Percentiles rank a stretch among this genome's conserved stretches.
Conservation (phyloP, 192 early-diverging fungal species). For the Coemansia sp. region DNA sequence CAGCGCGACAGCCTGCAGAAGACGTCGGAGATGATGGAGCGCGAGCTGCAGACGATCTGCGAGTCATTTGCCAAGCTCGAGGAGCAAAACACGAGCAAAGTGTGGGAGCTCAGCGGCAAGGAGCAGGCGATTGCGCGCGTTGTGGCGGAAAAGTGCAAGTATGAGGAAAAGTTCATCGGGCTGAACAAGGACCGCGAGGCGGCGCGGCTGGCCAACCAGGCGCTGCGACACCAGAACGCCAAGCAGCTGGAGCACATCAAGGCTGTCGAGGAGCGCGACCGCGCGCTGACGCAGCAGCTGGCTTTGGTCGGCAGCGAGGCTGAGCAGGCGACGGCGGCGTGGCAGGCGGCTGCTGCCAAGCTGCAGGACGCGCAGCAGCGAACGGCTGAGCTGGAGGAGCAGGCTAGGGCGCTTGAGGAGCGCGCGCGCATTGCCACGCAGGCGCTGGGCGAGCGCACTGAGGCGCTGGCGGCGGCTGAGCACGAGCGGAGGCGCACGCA, state of each 20-base stretch:
- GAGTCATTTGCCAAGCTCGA: slow-evolving; percentile 77
- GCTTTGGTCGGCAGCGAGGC: slow-evolving; percentile 68
- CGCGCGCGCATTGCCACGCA: slow-evolving; percentile 53
- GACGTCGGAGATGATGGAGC: slow-evolving; percentile 58
- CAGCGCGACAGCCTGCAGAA: slow-evolving; percentile 61
- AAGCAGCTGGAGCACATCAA: slow-evolving; percentile 86
- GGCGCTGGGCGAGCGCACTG: slow-evolving; percentile 67
- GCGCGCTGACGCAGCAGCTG: slow-evolving; percentile 67
- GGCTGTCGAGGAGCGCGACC: slow-evolving; percentile 79
- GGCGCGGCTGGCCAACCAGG: slow-evolving; percentile 64
- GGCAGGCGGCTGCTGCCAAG: slow-evolving; percentile 60
- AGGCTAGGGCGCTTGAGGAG: slow-evolving; percentile 51
- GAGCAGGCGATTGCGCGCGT: slow-evolving; percentile 79
- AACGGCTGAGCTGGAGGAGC: slow-evolving; percentile 60
- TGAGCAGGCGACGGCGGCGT: slow-evolving; percentile 57
- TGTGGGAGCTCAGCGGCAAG: slow-evolving; percentile 74
- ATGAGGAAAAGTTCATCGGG: slow-evolving; percentile 79
- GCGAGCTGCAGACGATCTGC: slow-evolving; percentile 61
- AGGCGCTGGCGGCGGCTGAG: slow-evolving; percentile 61
- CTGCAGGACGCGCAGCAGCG: slow-evolving; percentile 67
- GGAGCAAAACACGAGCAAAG: slow-evolving; percentile 79
- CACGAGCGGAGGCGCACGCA: slow-evolving; percentile 60
- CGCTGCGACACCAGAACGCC: slow-evolving; percentile 74
- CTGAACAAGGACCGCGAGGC: slow-evolving; percentile 73
- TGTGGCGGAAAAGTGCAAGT: slow-evolving; percentile 82